Evolutionary conservation across 352 stramenopile species (phyloP).

Genomic region (Hyaloperonospora brassicae): DNA sequence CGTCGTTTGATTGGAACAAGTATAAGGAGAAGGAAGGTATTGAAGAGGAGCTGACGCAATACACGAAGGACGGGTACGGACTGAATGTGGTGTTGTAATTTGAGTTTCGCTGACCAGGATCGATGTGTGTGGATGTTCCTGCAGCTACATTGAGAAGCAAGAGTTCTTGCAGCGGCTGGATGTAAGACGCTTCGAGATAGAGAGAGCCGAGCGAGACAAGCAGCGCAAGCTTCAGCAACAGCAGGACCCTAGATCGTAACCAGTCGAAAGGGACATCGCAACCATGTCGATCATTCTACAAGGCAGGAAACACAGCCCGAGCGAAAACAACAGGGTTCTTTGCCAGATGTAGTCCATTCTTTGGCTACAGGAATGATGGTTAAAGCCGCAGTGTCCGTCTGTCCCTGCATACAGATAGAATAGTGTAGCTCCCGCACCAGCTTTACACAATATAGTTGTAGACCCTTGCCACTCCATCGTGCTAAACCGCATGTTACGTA

Average conservation of each 20-base stretch:
- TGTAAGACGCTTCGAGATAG: constrained; percentile 83
- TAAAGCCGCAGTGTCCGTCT: no score
- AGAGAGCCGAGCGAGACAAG: constrained; percentile 81
- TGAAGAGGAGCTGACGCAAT: constrained; percentile 88
- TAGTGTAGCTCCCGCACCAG: no score
- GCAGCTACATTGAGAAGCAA: constrained; percentile 90
- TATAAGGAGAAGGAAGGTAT: constrained; percentile 91
- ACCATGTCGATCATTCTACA: no score
- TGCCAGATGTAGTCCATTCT: no score
- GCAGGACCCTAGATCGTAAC: neutral
- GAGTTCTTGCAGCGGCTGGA: constrained; percentile 91
- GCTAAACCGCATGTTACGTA: no score
- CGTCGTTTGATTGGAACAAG: constrained; percentile 91
- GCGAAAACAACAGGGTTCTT: no score
- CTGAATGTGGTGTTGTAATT: neutral
- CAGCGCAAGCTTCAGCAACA: constrained; percentile 51
- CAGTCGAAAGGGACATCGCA: no score
- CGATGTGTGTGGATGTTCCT: neutral
- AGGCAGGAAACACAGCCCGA: no score
- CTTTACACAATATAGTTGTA: no score
- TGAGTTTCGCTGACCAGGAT: neutral
- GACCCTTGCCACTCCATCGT: no score
- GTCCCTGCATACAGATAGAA: no score
- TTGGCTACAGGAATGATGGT: no score
- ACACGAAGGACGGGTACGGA: constrained; percentile 87